phyloP scores from a whole-genome alignment of 495 filamentous ascomycete species.

The Glonium stellatum region DNA sequence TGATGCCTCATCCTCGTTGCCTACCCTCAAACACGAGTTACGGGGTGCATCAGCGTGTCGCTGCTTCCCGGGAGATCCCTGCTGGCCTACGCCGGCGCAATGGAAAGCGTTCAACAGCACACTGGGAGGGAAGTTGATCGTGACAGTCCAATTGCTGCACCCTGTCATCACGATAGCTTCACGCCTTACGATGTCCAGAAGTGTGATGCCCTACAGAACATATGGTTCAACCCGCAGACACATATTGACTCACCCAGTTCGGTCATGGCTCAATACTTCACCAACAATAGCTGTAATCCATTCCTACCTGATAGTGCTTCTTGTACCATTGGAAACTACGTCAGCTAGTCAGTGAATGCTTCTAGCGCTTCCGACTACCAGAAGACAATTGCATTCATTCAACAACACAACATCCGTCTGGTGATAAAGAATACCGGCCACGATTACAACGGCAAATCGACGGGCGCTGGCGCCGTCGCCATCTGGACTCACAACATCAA shows the following conservation, averaged over 20 bases:
- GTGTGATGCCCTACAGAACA: not conserved
- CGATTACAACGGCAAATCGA: not conserved
- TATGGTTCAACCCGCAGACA: not conserved
- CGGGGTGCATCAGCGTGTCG: slow-evolving; percentile 11
- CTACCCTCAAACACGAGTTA: not conserved
- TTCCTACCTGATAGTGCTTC: not conserved
- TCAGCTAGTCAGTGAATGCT: not conserved
- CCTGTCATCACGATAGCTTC: slow-evolving; percentile 16
- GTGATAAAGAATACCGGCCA: not conserved
- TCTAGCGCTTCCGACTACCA: not conserved
- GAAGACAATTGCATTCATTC: not conserved
- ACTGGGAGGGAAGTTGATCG: slow-evolving; percentile 23
- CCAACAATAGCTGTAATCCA: not conserved
- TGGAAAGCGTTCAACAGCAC: slow-evolving; percentile 25
- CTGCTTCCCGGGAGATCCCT: slow-evolving; percentile 24
- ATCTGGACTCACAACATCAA: no score
- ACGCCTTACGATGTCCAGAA: not conserved
- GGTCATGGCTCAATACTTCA: not conserved
- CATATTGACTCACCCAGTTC: not conserved
- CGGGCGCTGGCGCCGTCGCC: not conserved
- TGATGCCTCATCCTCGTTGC: no score
- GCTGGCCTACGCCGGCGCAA: slow-evolving; percentile 13
- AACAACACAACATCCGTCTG: not conserved
- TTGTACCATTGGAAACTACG: not conserved
- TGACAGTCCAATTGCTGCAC: slow-evolving; percentile 17